Base-by-base conservation (phyloP, 2,329 filamentous ascomycete species). In the Cyphellophora attinorum region DNA sequence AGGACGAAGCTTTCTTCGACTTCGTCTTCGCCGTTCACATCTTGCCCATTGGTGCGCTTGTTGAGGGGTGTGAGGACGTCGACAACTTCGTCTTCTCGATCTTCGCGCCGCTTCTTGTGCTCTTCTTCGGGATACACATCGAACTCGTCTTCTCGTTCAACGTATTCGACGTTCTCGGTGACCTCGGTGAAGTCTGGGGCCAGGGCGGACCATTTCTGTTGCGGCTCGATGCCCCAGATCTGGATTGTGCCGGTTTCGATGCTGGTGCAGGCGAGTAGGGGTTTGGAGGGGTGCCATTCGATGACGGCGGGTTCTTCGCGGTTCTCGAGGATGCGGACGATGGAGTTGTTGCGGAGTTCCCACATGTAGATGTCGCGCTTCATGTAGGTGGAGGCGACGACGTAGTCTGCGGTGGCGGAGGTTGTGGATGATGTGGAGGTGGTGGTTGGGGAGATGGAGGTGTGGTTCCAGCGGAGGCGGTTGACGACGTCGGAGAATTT, bases 401-500 rank as follows among this genome's bases (percentile, higher is more conserved):
- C 86, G 55, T 96, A 96, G 59, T 98, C 91, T 21, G 45, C 46
- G 8, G 27, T 11, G n/a, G 16, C 14, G 34, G 86, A 88, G 0
- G 84, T 91, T 1, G 15, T 11, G 13, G 39, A 32, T 12, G 17
- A 18, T 27, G 16, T 19, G 29, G 16, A 11, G 6, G 44, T 32
- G 10, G 44, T 40, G 11, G 37, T 41, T 29, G 47, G 46, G 52
- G 85, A 93, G 57, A 98, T 96, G 0, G 88, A 86, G 39, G 94
- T 88, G 53, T 95, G 86, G 53, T 96, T 98, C 91, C 91, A 98
- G 5, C 83, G 86, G 10, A 96, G 65, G 29, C 83, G 78, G 54
- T 98, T 96, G 33, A 98, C 91, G 3, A 96, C 81, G 54, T 98
- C 93, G 58, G 96, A 88, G 51, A 96, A 98, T 55, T 95, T 96